Percentiles rank a stretch among this genome's conserved stretches.
Evolutionary conservation across 257 asterid genomes (phyloP).

Genomic region (Eucommia ulmoides): DNA sequence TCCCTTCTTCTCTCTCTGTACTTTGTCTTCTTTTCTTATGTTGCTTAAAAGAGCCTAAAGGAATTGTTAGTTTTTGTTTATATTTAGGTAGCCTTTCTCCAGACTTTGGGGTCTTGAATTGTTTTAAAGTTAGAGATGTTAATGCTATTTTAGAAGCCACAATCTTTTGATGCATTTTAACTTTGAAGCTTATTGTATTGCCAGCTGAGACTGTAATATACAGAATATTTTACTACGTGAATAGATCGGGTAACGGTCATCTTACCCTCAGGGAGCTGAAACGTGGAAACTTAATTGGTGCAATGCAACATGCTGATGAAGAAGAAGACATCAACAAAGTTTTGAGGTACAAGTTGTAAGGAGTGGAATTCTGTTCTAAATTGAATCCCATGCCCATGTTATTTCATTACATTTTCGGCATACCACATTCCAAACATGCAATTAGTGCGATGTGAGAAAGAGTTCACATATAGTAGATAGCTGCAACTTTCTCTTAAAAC

Average conservation of each 20-base stretch:
- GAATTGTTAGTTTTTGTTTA: neutral
- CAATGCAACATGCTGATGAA: constrained; percentile 99
- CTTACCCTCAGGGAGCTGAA: constrained; percentile 93
- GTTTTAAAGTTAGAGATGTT: neutral
- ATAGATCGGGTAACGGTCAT: constrained; percentile 88
- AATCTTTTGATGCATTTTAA: constrained; percentile 21
- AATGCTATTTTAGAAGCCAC: neutral
- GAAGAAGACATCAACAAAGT: constrained; percentile 99
- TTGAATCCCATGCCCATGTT: too few species aligned
- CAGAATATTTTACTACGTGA: constrained; percentile 96
- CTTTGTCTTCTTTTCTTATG: neutral
- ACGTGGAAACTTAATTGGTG: constrained; percentile 75
- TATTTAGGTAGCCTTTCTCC: neutral
- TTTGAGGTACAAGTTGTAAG: constrained; percentile 52
- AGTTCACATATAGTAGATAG: too few species aligned
- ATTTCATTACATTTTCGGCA: too few species aligned
- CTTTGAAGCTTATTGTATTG: constrained; percentile 32
- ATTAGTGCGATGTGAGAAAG: too few species aligned
- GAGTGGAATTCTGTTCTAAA: too few species aligned
- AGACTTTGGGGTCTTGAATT: neutral
- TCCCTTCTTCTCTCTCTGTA: neutral
- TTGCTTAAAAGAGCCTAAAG: neutral
- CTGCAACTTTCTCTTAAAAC: too few species aligned
- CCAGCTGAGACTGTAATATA: constrained; percentile 98
- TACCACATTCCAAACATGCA: too few species aligned